Conservation (phyloP, 768 basidiomycete species). For the Naganishia friedmannii region DNA sequence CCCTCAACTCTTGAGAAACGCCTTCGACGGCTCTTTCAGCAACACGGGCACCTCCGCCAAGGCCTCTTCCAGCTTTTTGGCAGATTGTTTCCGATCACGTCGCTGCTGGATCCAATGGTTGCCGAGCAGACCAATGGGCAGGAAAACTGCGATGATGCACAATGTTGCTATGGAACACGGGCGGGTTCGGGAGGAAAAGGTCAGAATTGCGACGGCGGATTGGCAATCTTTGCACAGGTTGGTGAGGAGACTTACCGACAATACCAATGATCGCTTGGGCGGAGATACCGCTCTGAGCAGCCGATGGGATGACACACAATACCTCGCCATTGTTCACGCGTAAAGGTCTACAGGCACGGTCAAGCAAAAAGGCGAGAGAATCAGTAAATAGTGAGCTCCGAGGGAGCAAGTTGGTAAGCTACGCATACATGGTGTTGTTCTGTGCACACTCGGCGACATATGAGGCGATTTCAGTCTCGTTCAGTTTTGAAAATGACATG, state of each 20-base stretch:
- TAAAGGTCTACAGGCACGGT: background rate
- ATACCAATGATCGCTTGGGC: background rate
- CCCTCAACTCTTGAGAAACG: background rate
- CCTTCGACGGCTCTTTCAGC: slow-evolving; percentile 2
- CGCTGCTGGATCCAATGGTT: background rate
- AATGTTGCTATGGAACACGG: background rate
- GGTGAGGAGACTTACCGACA: background rate
- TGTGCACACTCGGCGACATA: background rate
- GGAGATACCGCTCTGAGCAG: background rate
- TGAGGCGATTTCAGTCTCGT: background rate
- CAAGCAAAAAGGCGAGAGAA: background rate
- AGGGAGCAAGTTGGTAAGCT: background rate
- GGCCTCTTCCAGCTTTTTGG: background rate
- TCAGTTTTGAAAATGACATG: background rate
- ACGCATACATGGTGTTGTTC: slow-evolving; percentile 6
- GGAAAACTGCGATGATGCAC: background rate
- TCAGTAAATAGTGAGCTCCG: background rate
- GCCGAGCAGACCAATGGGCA: background rate
- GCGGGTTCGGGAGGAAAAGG: background rate
- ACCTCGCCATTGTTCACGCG: background rate
- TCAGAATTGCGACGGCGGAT: background rate
- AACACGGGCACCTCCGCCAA: slow-evolving; percentile 3
- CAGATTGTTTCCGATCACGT: background rate
- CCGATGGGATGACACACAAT: background rate
- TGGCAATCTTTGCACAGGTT: too few species aligned